A percentile compares a stretch with the other conserved stretches of the same genome.
These are phyloP conservation scores for Umbelopsis ramanniana DNA, from an alignment of 192 early-diverging fungal genomes.

Conservation along the genomic window DNA sequence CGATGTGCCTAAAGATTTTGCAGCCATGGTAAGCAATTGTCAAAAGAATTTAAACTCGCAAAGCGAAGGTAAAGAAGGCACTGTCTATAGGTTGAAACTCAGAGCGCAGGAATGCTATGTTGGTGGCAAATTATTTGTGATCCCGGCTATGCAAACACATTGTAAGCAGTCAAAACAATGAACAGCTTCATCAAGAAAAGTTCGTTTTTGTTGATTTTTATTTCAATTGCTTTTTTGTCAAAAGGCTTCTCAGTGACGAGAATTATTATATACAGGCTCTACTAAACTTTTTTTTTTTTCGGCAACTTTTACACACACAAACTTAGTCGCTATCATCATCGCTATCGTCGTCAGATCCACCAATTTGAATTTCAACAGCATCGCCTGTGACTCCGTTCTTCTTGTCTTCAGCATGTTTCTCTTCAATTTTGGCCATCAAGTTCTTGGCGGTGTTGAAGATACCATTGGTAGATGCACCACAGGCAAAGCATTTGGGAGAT, in stretches of 20 bases:
- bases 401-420: conserved; percentile 49
- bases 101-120: neutral
- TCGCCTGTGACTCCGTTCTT: conserved; percentile 41
- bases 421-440: conserved; percentile 56
- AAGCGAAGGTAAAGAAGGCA: no score
- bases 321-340: conserved; percentile 37
- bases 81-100: neutral
- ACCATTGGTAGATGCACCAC: conserved; percentile 82
- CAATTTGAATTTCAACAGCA: conserved; percentile 25
- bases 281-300: no score
- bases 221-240: no score
- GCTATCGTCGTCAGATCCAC: conserved; percentile 26
- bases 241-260: no score
- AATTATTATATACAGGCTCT: no score
- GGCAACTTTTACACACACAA: neutral
- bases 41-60: neutral
- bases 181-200: no score
- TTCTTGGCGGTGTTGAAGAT: conserved; percentile 84
- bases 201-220: no score
- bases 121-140: no score
- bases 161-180: no score
- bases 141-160: no score
- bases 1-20: neutral
- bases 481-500: conserved; percentile 89
- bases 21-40: neutral